Evolutionary conservation across 148 eudicot genomes (phyloP).

Genomic region (Mesembryanthemum crystallinum): DNA sequence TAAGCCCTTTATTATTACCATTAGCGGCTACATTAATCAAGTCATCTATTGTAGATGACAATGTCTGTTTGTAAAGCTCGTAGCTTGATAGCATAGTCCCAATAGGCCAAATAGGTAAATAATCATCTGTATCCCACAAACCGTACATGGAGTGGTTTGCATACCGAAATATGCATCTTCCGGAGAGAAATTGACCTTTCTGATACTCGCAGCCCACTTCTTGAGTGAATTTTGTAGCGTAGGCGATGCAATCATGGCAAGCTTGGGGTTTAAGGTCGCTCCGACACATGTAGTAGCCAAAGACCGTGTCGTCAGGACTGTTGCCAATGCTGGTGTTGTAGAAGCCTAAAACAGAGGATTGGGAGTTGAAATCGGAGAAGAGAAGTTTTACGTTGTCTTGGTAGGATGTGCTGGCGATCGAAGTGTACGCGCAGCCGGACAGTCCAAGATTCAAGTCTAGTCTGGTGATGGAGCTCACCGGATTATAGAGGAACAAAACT

Average conservation of each 20-base stretch:
- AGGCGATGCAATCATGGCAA: conserved; percentile 7
- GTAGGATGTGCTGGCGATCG: no score
- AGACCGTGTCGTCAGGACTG: conserved; percentile 1
- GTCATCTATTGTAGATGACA: neutral
- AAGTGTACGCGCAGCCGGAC: no score
- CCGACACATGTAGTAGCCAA: conserved; percentile 23
- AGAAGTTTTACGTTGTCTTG: no score
- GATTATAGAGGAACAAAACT: no score
- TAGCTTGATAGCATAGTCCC: neutral
- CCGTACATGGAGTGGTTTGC: conserved; percentile 14
- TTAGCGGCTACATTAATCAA: conserved; percentile 14
- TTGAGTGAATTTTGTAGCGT: neutral
- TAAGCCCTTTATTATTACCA: neutral
- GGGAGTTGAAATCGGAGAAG: no score
- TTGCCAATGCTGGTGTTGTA: no score
- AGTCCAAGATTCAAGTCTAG: no score
- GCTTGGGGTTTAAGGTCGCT: neutral
- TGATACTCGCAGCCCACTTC: neutral
- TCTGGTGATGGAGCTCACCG: no score
- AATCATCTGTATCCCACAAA: neutral
- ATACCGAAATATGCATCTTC: conserved; percentile 4
- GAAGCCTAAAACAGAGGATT: no score
- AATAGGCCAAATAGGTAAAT: neutral
- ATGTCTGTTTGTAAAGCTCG: conserved; percentile 4
- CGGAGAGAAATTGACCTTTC: neutral